Conservation (phyloP, 345 rosid genomes). For the Viola odorata region DNA sequence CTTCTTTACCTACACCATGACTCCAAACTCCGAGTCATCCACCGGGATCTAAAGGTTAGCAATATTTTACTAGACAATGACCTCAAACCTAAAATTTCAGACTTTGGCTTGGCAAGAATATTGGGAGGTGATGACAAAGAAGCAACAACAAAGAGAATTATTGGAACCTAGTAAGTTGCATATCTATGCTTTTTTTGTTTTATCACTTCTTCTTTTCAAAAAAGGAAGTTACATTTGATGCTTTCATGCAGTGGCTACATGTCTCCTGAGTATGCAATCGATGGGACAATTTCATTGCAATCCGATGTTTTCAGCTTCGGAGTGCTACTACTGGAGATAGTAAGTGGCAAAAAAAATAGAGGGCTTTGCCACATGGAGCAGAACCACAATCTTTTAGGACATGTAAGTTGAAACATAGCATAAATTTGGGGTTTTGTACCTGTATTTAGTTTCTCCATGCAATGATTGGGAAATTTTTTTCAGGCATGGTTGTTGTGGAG, state of each 20-base stretch:
- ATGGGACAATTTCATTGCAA: background rate
- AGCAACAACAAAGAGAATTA: background rate
- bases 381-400: background rate
- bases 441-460: background rate
- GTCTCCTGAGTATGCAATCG: background rate
- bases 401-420: background rate
- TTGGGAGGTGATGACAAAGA: background rate
- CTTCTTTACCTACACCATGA: conserved; percentile 9
- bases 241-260: background rate
- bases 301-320: conserved; percentile 4
- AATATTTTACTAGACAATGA: conserved; percentile 5
- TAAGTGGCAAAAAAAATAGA: background rate
- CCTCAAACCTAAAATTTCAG: conserved; percentile 7
- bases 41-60: conserved; percentile 1
- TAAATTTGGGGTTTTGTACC: background rate
- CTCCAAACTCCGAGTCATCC: background rate
- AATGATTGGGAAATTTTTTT: background rate
- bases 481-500: conserved; percentile 15
- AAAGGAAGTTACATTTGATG: background rate
- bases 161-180: background rate
- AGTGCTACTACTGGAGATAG: background rate
- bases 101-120: conserved; percentile 8
- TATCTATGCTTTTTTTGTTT: background rate
- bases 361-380: background rate
- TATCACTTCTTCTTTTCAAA: background rate